Conservation (phyloP, 2,329 filamentous ascomycete species). For the Fusarium algeriense region DNA sequence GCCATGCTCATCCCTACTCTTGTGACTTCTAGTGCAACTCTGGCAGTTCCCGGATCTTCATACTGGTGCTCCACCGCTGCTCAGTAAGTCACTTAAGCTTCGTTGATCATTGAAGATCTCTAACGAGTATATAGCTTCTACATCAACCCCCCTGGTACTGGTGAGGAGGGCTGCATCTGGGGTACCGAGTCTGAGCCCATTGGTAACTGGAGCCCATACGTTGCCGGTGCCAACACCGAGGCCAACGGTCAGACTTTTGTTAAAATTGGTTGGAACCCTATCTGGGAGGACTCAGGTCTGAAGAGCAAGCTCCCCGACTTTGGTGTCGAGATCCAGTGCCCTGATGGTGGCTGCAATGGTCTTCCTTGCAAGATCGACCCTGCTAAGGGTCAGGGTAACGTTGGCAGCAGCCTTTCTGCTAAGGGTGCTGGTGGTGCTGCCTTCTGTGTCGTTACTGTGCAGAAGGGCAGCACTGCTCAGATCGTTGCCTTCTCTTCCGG, state of each 20-base stretch:
- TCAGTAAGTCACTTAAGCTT: slow-evolving; percentile 66
- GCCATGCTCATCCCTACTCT: slow-evolving; percentile 86
- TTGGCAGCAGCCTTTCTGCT: slow-evolving; percentile 66
- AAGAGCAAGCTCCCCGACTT: slow-evolving; percentile 70
- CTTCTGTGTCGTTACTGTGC: slow-evolving; percentile 83
- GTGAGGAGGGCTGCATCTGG: slow-evolving; percentile 77
- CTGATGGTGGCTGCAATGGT: slow-evolving; percentile 74
- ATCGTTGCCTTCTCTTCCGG: slow-evolving; percentile 71
- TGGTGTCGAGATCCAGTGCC: slow-evolving; percentile 78
- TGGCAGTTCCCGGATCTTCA: slow-evolving; percentile 76
- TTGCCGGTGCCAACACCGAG: slow-evolving; percentile 80
- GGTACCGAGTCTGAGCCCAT: slow-evolving; percentile 70
- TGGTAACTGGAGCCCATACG: slow-evolving; percentile 84
- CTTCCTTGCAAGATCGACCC: slow-evolving; percentile 81
- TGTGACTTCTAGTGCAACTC: slow-evolving; percentile 65
- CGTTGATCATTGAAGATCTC: slow-evolving; percentile 39
- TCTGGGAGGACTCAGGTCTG: slow-evolving; percentile 71
- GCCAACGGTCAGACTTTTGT: slow-evolving; percentile 74
- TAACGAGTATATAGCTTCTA: slow-evolving; percentile 71
- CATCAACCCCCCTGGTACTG: slow-evolving; percentile 79
- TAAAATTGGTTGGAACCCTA: slow-evolving; percentile 83
- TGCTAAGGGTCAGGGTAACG: slow-evolving; percentile 66
- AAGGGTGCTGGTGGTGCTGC: slow-evolving; percentile 74
- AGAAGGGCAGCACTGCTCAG: slow-evolving; percentile 73
- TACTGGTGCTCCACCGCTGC: slow-evolving; percentile 82